Base-by-base conservation (phyloP, 2,329 filamentous ascomycete genomes). In the Paraphaeosphaeria minitans region DNA sequence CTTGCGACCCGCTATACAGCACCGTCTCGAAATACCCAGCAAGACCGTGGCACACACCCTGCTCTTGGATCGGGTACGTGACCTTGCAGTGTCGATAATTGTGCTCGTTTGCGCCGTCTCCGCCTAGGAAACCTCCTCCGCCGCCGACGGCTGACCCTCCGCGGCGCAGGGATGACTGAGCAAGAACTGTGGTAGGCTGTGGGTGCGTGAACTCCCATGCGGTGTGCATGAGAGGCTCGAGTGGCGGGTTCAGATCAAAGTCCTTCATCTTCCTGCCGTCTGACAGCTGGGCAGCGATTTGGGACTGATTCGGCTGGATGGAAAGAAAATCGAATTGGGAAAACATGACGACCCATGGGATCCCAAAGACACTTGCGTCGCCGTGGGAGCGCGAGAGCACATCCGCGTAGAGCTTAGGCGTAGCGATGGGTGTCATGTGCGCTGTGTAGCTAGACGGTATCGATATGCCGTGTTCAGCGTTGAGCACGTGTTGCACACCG, bases 11-110 rank as follows among this genome's bases (percentile, higher is more conserved):
- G 66, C 84, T 84, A 74, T 98, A 99, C 21, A 99, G 83, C n/a
- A 96, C 92, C 0, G 93, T 92, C 79, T 99, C 95, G 75, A 99
- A 99, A 76, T 97, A 99, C 0, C 94, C 95, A 0, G 88, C 95
- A 43, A 99, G 79, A 2, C 95, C 95, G 75, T 99, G 95, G 37
- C 93, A 91, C 8, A 95, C 89, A 37, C 94, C 94, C 27, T 91
- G 85, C 59, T 91, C 85, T 50, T 86, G 84, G 66, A 91, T 90
- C 2, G 90, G 88, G 77, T 97, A 99, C 0, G 85, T 88, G 51
- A 94, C 79, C 54, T 89, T 88, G 66, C 89, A 90, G 68, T 89
- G 88, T n/a, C 96, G 85, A 9, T 88, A 85, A 75, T 98, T 98
- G 78, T 98, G 94, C 65, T 96, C 89, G 76, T 98, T 99, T 16